phyloP scores from a whole-genome alignment of 805 yeast species.

The Danielia oregonensis region DNA sequence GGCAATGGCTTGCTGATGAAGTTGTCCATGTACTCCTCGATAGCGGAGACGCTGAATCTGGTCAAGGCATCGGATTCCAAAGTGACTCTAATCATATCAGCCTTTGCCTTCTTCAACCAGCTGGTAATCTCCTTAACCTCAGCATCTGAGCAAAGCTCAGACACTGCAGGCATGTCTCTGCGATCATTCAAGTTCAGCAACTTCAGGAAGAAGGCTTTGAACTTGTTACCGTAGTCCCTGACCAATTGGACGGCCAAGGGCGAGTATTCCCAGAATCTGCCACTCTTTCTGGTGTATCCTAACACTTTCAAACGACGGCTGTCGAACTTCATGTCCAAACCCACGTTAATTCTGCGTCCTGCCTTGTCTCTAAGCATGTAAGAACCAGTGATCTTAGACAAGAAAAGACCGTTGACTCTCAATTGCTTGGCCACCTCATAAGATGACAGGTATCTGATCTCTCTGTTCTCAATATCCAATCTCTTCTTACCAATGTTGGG shows the following conservation, averaged over 20 bases:
- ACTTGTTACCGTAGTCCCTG: constrained; percentile 54
- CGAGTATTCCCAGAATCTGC: constrained; percentile 74
- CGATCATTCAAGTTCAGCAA: constrained; percentile 19
- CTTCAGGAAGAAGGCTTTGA: constrained; percentile 56
- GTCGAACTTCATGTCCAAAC: constrained; percentile 82
- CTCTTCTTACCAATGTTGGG: constrained; percentile 63
- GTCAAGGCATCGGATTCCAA: constrained; percentile 78
- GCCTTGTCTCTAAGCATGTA: constrained; percentile 53
- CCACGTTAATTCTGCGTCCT: constrained; percentile 58
- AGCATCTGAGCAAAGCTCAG: constrained; percentile 34
- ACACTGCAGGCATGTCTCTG: constrained; percentile 35
- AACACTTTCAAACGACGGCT: constrained; percentile 75
- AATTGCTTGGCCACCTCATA: constrained; percentile 58
- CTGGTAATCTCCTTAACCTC: constrained; percentile 42
- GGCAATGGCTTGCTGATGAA: constrained; percentile 43
- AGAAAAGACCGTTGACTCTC: constrained; percentile 56
- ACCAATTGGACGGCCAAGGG: constrained; percentile 67
- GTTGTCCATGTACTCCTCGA: constrained; percentile 59
- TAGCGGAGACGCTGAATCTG: constrained; percentile 55
- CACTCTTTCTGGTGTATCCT: constrained; percentile 74
- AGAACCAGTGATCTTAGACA: constrained; percentile 76
- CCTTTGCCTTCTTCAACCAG: constrained; percentile 49
- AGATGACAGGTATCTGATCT: constrained; percentile 61
- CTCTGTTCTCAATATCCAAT: constrained; percentile 52
- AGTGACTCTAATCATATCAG: constrained; percentile 56